phyloP scores from a whole-genome alignment of 78 protist genomes.

The Pelomyxa schiedti region DNA sequence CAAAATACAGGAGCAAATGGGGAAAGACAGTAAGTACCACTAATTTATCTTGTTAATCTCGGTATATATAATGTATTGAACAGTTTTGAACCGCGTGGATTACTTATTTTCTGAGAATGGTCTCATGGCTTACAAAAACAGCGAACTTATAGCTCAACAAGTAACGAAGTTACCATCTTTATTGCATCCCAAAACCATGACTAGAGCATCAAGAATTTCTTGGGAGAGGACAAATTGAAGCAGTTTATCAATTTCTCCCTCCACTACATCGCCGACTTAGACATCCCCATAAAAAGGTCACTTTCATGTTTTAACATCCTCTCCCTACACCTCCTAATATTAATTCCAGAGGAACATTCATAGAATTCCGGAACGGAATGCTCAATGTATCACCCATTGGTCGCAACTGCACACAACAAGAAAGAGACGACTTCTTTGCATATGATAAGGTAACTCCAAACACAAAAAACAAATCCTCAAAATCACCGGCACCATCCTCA shows the following conservation, averaged over 20 bases:
- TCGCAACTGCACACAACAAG: slow-evolving; percentile 88
- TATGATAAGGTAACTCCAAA: slow-evolving; percentile 62
- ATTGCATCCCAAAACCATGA: too few species aligned
- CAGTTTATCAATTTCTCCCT: slow-evolving; percentile 66
- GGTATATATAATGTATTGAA: not conserved
- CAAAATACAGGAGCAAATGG: slow-evolving; percentile 90
- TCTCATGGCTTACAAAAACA: slow-evolving; percentile 77
- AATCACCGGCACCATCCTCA: too few species aligned
- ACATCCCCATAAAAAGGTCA: slow-evolving; percentile 69
- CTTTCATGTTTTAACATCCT: not conserved
- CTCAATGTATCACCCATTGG: slow-evolving; percentile 97
- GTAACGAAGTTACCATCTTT: not conserved
- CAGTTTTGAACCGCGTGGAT: slow-evolving; percentile 43
- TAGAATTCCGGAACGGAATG: slow-evolving; percentile 98
- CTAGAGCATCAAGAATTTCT: slow-evolving; percentile 27
- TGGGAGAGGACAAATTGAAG: slow-evolving; percentile 80
- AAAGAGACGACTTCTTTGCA: slow-evolving; percentile 83
- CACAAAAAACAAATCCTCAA: too few species aligned
- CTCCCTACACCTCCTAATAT: not conserved
- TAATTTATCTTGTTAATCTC: not conserved
- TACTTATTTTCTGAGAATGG: slow-evolving; percentile 96
- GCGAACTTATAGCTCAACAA: slow-evolving; percentile 28
- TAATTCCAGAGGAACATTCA: slow-evolving; percentile 81
- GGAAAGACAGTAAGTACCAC: slow-evolving; percentile 9
- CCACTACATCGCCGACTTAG: slow-evolving; percentile 65